Percentiles rank a stretch among this genome's conserved stretches.
phyloP scores from a whole-genome alignment of 73 alveolate genomes.

The Blepharisma stoltei region DNA sequence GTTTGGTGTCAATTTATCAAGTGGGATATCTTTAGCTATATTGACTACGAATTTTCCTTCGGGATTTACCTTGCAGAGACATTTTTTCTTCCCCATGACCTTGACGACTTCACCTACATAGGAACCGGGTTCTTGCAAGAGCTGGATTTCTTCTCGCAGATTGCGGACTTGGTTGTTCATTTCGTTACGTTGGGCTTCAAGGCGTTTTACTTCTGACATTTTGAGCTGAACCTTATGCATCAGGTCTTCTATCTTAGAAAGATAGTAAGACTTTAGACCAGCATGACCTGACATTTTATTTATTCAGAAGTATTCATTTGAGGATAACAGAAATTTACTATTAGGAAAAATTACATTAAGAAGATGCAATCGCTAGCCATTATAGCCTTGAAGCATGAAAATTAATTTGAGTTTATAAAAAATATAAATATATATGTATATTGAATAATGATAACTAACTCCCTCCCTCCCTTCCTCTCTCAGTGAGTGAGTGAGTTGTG shows the following conservation, averaged over 20 bases:
- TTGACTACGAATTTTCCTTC: conserved; percentile 99
- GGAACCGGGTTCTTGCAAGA: conserved; percentile 91
- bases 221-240: conserved; percentile 74
- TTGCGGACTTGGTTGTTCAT: conserved; percentile 80
- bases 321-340: no score
- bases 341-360: no score
- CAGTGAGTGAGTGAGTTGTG: no score
- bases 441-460: no score
- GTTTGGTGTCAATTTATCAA: conserved; percentile 79
- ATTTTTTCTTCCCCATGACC: conserved; percentile 87
- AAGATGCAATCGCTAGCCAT: no score
- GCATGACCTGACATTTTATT: conserved; percentile 26
- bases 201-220: conserved; percentile 80
- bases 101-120: conserved; percentile 98
- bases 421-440: no score
- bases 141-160: conserved; percentile 90
- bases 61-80: conserved; percentile 78
- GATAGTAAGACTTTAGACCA: conserved; percentile 27
- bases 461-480: no score
- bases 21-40: conserved; percentile 89
- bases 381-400: neutral
- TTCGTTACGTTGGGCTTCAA: conserved; percentile 98
- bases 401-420: no score
- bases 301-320: neutral
- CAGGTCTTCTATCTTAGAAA: conserved; percentile 82